Evolutionary conservation across 192 early-diverging fungal species (phyloP).

Genomic region (Podila clonocystis): DNA sequence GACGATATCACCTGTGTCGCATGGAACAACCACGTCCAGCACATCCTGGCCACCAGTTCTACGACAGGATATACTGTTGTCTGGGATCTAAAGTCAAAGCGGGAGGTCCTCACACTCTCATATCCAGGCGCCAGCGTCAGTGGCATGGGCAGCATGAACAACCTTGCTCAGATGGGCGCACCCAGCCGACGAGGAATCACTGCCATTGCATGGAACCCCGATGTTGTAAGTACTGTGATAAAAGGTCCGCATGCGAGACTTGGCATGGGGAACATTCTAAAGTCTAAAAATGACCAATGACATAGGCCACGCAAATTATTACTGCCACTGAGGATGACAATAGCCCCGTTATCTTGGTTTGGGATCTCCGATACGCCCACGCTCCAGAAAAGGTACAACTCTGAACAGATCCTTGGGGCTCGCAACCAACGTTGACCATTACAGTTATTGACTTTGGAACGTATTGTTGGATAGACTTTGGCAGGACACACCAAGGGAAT

Average conservation of each 20-base stretch:
- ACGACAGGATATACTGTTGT: conserved; percentile 95
- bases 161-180: conserved; percentile 47
- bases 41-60: conserved; percentile 92
- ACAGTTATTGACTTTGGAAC: no score
- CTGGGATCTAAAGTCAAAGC: conserved; percentile 92
- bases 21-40: conserved; percentile 93
- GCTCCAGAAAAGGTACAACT: conserved; percentile 78
- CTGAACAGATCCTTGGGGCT: neutral
- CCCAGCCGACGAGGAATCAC: conserved; percentile 79
- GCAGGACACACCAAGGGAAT: conserved; percentile 91
- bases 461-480: conserved; percentile 57
- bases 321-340: conserved; percentile 93
- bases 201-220: conserved; percentile 93
- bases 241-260: neutral
- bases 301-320: conserved; percentile 90
- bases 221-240: conserved; percentile 61
- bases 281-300: no score
- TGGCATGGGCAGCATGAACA: conserved; percentile 57
- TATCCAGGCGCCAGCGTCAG: conserved; percentile 55
- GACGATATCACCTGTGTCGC: conserved; percentile 90
- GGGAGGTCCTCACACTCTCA: conserved; percentile 85
- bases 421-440: neutral
- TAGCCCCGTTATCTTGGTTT: conserved; percentile 88
- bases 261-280: neutral
- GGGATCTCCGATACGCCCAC: conserved; percentile 96